Evolutionary conservation across 805 yeast genomes (phyloP), one percentile per base, ranked within the genome.

Genomic region (Pichia gijzeniarum): DNA sequence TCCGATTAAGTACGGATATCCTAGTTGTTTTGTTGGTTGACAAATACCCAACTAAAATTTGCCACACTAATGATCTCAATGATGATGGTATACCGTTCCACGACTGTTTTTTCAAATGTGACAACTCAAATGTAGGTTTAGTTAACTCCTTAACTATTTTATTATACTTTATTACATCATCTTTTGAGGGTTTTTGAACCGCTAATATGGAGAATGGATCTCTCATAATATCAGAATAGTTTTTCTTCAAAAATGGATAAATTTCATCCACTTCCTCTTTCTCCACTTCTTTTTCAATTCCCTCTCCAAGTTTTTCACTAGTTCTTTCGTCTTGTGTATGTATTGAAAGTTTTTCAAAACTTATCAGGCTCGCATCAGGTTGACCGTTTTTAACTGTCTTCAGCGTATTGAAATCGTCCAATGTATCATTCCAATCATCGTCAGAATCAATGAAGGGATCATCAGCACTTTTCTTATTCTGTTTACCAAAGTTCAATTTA

Each of bases 81-180:
- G 80, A 82, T 12, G 74, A 67, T 0, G 99, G 98, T 5, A 93
- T 77, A 2, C 99, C 99, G 56, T 90, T 85, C 98, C 99, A 93
- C 16, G 96, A 77, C 41, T 89, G 72, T 58, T 84, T 80, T 50
- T 87, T 74, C 44, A 93, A 70, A 41, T 82, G 89, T 40, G 71
- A 73, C 48, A 86, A 62, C 52, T 87, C 85, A 32, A 90, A 79
- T n/a, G 69, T 67, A 44, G 72, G 72, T 21, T 64, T 65, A 6
- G 69, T 65, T 30, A 91, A 63, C 3, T 87, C 71, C 27, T 71
- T 70, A 44, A 81, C 82, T 62, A 89, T 88, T 60, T 79, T 80
- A 40, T 73, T 67, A 54, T 82, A 80, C 45, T 86, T 73, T 16
- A 82, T 72, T 38, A 79, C 71, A 33, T 76, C 68, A 31, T 63